These are phyloP conservation scores for Lindgomyces ingoldianus DNA, from an alignment of 495 filamentous ascomycete species.

Conservation along the genomic window DNA sequence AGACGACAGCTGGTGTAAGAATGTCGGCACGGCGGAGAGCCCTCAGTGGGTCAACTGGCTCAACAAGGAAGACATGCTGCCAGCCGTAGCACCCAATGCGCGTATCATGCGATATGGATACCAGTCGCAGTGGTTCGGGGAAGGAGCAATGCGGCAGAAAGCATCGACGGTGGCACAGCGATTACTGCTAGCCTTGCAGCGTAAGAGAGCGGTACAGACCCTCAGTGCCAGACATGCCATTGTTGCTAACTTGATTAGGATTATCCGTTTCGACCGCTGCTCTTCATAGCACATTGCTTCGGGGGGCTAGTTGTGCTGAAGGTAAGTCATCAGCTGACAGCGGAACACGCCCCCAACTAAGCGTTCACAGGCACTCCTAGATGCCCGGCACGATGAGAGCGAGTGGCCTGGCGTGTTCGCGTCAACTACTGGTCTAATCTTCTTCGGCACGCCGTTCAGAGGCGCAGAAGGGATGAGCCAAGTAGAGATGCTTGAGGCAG, in stretches of 20 bases:
- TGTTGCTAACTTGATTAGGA: neutral
- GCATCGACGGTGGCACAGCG: neutral
- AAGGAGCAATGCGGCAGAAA: slow-evolving; percentile 8
- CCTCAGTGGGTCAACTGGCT: slow-evolving; percentile 39
- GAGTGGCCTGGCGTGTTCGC: neutral
- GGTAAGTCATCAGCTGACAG: neutral
- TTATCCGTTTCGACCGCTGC: neutral
- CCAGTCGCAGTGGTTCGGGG: slow-evolving; percentile 31
- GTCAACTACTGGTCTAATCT: neutral
- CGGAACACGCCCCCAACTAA: neutral
- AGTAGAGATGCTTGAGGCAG: neutral
- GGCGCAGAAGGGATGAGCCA: neutral
- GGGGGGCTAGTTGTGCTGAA: neutral
- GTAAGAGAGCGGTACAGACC: neutral
- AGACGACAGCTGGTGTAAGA: slow-evolving; percentile 36
- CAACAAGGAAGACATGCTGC: slow-evolving; percentile 26
- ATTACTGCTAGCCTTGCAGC: neutral
- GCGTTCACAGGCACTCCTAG: neutral
- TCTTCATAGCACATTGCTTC: neutral
- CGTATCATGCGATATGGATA: slow-evolving; percentile 42
- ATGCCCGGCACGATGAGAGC: neutral
- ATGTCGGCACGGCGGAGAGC: slow-evolving; percentile 26
- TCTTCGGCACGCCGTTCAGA: neutral
- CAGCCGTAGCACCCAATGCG: slow-evolving; percentile 28
- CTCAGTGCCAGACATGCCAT: neutral